These are phyloP conservation scores for Lentinula sp. DNA, from an alignment of 768 basidiomycete species.

Conservation along the genomic window DNA sequence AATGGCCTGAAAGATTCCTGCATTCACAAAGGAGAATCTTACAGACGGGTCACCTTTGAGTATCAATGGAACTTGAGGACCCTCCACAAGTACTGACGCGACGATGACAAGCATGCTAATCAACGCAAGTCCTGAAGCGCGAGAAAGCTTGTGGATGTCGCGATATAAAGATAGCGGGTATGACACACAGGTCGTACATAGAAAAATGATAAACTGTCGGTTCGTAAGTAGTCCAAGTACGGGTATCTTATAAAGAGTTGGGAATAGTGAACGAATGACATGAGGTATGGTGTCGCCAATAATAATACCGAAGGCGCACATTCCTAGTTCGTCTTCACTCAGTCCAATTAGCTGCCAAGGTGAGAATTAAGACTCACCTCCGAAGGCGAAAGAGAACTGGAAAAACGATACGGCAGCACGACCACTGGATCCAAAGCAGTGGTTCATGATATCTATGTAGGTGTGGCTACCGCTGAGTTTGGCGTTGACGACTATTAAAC, in stretches of 20 bases:
- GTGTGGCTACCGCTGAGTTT: conserved; percentile 90
- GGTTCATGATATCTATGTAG: conserved; percentile 93
- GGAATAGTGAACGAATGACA: conserved; percentile 85
- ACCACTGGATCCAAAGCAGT: conserved; percentile 88
- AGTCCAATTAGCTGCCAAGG: background rate
- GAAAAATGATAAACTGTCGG: conserved; percentile 82
- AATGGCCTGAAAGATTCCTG: conserved; percentile 90
- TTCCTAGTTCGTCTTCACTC: conserved; percentile 45
- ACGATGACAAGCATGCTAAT: conserved; percentile 95
- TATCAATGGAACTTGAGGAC: conserved; percentile 64
- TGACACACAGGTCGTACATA: conserved; percentile 84
- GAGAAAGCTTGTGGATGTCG: conserved; percentile 94
- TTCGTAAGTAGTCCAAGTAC: conserved; percentile 74
- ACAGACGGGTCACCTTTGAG: conserved; percentile 73
- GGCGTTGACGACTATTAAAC: conserved; percentile 91
- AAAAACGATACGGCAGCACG: conserved; percentile 93
- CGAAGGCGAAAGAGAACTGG: conserved; percentile 96
- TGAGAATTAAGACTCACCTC: conserved; percentile 46
- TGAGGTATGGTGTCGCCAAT: conserved; percentile 97
- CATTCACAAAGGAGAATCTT: conserved; percentile 68
- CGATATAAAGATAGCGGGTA: conserved; percentile 95
- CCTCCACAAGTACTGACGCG: conserved; percentile 74
- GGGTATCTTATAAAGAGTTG: conserved; percentile 57
- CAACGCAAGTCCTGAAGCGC: conserved; percentile 87
- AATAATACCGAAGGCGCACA: conserved; percentile 98